Evolutionary conservation across 108 stramenopile genomes (phyloP).

Genomic region (Pelagomonas calceolata): DNA sequence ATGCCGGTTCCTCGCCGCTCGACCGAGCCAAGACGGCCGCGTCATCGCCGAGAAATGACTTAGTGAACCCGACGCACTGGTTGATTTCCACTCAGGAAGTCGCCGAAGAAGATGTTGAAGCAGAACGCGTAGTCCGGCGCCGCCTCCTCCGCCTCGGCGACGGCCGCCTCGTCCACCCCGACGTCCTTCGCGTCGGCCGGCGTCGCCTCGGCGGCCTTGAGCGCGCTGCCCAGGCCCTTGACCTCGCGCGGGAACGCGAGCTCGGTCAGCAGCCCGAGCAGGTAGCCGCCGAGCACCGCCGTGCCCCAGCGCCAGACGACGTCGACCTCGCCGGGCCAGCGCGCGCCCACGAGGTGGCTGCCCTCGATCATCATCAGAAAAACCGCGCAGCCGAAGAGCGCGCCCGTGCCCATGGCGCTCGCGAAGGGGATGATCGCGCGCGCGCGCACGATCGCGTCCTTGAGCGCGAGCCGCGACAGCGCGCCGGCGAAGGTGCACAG

Average conservation of each 20-base stretch:
- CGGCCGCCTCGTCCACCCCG: not conserved
- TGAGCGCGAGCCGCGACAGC: not conserved
- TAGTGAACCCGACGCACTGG: no score
- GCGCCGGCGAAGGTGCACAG: not conserved
- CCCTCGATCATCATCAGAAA: constrained; percentile 55
- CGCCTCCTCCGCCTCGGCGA: not conserved
- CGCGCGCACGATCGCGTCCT: constrained; percentile 18
- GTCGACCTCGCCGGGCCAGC: constrained; percentile 9
- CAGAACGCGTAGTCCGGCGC: constrained; percentile 26
- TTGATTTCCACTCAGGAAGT: constrained; percentile 36
- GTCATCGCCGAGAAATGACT: no score
- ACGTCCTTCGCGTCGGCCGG: not conserved
- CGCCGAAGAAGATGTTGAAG: constrained; percentile 46
- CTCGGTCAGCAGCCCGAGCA: constrained; percentile 45
- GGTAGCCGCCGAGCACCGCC: constrained; percentile 53
- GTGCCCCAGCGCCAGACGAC: constrained; percentile 53
- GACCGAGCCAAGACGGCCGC: no score
- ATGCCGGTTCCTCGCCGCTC: no score
- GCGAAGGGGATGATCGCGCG: not conserved
- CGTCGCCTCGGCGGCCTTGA: no score
- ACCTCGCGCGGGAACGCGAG: constrained; percentile 33
- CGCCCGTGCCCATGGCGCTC: constrained; percentile 48
- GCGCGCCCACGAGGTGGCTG: constrained; percentile 18
- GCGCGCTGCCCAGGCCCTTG: not conserved
- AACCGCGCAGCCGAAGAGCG: constrained; percentile 51